These are phyloP conservation scores for Hypoxylon cercidicola DNA, from an alignment of 495 filamentous ascomycete species.

Conservation along the genomic window DNA sequence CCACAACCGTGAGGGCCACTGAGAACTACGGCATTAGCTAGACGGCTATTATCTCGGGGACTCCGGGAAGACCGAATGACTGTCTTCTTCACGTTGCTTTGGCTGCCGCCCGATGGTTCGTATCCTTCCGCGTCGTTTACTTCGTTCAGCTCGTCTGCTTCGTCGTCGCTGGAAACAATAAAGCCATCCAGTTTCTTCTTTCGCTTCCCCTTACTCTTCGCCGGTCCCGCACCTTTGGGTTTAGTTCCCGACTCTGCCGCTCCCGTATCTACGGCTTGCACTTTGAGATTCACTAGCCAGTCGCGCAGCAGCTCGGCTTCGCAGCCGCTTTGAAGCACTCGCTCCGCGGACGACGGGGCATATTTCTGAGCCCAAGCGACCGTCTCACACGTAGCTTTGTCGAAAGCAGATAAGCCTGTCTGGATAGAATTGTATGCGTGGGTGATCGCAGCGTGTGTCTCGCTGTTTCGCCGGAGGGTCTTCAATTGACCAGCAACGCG, in stretches of 20 bases:
- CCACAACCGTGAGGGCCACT: conserved; percentile 92
- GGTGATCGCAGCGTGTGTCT: conserved; percentile 66
- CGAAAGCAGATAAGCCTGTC: conserved; percentile 77
- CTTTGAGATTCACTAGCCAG: conserved; percentile 82
- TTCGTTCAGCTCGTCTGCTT: conserved; percentile 78
- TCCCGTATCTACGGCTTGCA: conserved; percentile 76
- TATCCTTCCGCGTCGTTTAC: conserved; percentile 72
- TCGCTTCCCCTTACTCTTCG: conserved; percentile 72
- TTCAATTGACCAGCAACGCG: conserved; percentile 51
- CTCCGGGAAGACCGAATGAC: conserved; percentile 65
- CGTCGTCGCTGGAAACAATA: conserved; percentile 85
- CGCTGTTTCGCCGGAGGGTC: conserved; percentile 26
- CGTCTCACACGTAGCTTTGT: conserved; percentile 77
- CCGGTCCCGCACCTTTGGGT: conserved; percentile 52
- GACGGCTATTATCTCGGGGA: conserved; percentile 56
- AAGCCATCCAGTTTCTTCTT: conserved; percentile 86
- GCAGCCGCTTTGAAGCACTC: conserved; percentile 80
- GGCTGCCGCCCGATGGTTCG: conserved; percentile 52
- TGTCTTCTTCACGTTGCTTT: conserved; percentile 64
- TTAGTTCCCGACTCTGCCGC: conserved; percentile 58
- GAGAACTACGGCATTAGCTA: conserved; percentile 75
- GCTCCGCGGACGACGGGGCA: conserved; percentile 71
- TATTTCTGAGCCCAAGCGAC: conserved; percentile 88
- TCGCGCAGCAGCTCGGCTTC: conserved; percentile 79
- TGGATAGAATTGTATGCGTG: conserved; percentile 69